Evolutionary conservation across 441 rosid species (phyloP), one percentile per base, ranked within the genome.

Genomic region (Dalechampia spathulata): DNA sequence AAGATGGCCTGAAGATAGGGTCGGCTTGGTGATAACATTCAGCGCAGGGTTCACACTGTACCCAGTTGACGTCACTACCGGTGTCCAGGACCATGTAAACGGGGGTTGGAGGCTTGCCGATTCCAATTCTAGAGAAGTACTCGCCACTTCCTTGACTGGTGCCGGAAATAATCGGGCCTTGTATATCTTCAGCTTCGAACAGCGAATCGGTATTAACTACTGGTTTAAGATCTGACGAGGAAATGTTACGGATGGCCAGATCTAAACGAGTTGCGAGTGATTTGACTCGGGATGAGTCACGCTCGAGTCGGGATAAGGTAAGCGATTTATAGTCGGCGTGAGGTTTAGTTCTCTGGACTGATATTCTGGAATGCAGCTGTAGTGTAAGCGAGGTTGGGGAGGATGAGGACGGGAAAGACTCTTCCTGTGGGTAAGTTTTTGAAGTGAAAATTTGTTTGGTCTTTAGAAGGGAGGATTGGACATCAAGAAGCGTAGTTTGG

Each of bases 31-130:
- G 70, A 69, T 85, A 90, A 63, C 97, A 90, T 10, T 55, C 83
- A 63, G 71, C 74, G 61, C 97, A 87, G 44, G 97, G 97, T 11
- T 86, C 65, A 61, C 93, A 87, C 55, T 87, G 97, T 26, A 87
- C 57, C 97, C 96, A 87, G 45, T 81, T 83, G 62, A 86, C 75
- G 68, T 90, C 97, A 68, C 97, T 87, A 11, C 97, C 96, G 0
- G 96, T 90, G 72, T 90, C 97, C 2, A 90, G 72, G 5, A 87
- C 91, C 84, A 90, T 68, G 71, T 77, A 81, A 12, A 76, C 58
- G 28, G 79, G 68, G 47, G 65, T 76, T 27, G 89, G 70, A 28
- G 96, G 97, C 20, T 87, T 78, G 17, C 96, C 96, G 1, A 90
- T 80, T 43, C 95, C 97, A 19, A 85, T 38, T 70, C 94, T 75